phyloP scores from a whole-genome alignment of 441 rosid genomes.

The Gossypium davidsonii region DNA sequence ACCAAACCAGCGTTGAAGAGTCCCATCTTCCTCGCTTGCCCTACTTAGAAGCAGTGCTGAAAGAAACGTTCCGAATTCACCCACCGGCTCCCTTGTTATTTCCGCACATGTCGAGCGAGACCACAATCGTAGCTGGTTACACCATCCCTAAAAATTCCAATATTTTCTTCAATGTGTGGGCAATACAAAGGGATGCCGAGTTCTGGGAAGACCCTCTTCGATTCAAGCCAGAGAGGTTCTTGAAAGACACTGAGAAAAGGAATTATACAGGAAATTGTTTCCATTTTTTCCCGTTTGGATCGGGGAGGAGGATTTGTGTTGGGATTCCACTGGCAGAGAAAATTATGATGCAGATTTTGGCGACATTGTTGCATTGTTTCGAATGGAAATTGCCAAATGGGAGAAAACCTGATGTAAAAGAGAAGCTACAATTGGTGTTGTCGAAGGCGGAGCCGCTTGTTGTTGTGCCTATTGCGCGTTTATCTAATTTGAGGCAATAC shows the following conservation, averaged over 20 bases:
- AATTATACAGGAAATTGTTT: not conserved
- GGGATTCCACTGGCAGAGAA: slow-evolving; percentile 14
- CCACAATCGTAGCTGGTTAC: slow-evolving; percentile 6
- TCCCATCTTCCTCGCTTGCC: slow-evolving; percentile 15
- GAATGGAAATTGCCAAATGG: slow-evolving; percentile 21
- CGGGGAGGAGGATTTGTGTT: not conserved
- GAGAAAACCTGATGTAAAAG: not conserved
- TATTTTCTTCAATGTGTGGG: not conserved
- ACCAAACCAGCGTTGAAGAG: slow-evolving; percentile 12
- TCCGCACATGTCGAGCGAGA: slow-evolving; percentile 1
- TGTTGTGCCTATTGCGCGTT: slow-evolving; percentile 4
- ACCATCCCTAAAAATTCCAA: slow-evolving; percentile 14
- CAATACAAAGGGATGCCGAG: slow-evolving; percentile 8
- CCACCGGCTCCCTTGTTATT: slow-evolving; percentile 19
- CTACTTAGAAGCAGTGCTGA: slow-evolving; percentile 9
- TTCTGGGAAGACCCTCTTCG: slow-evolving; percentile 8
- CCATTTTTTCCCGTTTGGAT: slow-evolving; percentile 20
- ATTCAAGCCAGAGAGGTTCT: slow-evolving; percentile 23
- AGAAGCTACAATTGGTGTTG: slow-evolving; percentile 14
- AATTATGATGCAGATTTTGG: not conserved
- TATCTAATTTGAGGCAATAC: not conserved
- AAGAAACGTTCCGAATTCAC: not conserved
- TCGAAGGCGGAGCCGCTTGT: not conserved
- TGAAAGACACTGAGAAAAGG: not conserved
- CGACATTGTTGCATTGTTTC: slow-evolving; percentile 18